Percentiles rank a stretch among this genome's conserved stretches.
Evolutionary conservation across 164 flowering plant genomes (phyloP).

Genomic region (Echeveria elegans): DNA sequence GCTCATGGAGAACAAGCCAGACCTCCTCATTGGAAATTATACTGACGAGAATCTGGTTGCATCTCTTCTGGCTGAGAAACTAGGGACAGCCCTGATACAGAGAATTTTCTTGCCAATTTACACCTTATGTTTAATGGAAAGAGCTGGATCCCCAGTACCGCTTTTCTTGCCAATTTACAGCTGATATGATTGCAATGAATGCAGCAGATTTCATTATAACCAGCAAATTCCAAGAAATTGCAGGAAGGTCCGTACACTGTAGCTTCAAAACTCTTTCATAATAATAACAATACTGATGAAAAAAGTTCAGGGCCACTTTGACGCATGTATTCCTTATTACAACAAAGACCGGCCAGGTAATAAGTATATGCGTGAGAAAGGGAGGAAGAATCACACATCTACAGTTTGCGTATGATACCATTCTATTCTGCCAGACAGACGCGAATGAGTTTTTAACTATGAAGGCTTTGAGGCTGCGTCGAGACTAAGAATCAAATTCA

Average conservation of each 20-base stretch:
- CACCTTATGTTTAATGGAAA: slow-evolving; percentile 76
- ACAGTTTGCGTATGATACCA: too few relatives aligned
- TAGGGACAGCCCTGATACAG: slow-evolving; percentile 68
- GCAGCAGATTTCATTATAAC: slow-evolving; percentile 86
- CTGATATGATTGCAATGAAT: slow-evolving; percentile 86
- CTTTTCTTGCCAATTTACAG: slow-evolving; percentile 93
- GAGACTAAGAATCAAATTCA: too few relatives aligned
- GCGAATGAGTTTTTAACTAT: too few relatives aligned
- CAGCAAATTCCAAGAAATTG: slow-evolving; percentile 95
- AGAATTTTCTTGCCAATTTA: not conserved
- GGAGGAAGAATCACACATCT: too few relatives aligned
- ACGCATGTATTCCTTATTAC: slow-evolving; percentile 11
- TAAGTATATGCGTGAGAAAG: too few relatives aligned
- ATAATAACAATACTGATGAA: too few relatives aligned
- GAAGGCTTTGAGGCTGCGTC: too few relatives aligned
- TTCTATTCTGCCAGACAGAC: too few relatives aligned
- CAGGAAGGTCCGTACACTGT: slow-evolving; percentile 60
- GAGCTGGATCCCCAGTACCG: slow-evolving; percentile 74
- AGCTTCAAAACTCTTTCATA: too few relatives aligned
- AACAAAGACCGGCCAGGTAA: slow-evolving; percentile 85
- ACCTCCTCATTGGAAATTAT: slow-evolving; percentile 92
- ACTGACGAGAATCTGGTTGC: slow-evolving; percentile 91
- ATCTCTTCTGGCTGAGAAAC: slow-evolving; percentile 74
- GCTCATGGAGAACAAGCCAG: slow-evolving; percentile 77
- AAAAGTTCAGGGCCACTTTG: not conserved